Conservation (phyloP, 345 rosid species). For the Citrus sinensis region DVS_A1.0 CM039161.1:1598501-1599000, state of each 20-base stretch:
- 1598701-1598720: too few species aligned
- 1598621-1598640: not conserved
- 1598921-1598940: not conserved
- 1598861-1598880: accelerated
- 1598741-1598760: too few species aligned
- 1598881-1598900: too few species aligned
- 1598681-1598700: too few species aligned
- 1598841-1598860: accelerated
- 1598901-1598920: not conserved
- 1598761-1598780: too few species aligned
- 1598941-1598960: not conserved
- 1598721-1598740: accelerated
- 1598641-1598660: not conserved
- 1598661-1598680: not conserved
- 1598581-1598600: too few species aligned
- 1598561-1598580: not conserved
- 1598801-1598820: accelerated
- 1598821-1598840: too few species aligned
- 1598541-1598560: not conserved
- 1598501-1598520: too few species aligned
- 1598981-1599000: conserved; percentile 60
- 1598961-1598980: conserved; percentile 75
- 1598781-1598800: accelerated
- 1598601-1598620: not conserved
- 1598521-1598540: too few species aligned